Base-by-base conservation (phyloP, 2,329 filamentous ascomycete genomes). In the Colletotrichum gloeosporioides region DNA sequence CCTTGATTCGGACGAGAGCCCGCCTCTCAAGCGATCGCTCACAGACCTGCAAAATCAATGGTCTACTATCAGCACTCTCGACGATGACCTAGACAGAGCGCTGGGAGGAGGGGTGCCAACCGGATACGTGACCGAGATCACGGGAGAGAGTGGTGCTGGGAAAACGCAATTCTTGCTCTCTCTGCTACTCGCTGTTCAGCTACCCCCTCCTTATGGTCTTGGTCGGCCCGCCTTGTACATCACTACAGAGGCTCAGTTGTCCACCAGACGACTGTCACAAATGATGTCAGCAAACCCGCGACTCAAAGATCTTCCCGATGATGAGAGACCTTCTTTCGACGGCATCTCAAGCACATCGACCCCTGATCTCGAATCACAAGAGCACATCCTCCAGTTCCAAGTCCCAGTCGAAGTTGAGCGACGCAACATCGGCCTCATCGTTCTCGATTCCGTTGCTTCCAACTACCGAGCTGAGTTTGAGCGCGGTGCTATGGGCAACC, bases 401-500 rank as follows among this genome's bases (percentile, higher is more conserved):
- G 93, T 99, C 8, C 97, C 97, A 2, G 94, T 98, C 22, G 93
- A 96, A 32, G 92, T 98, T 25, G 87, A 91, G 78, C 92, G 95
- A 63, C 92, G 95, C 83, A 90, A 93, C 77, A 89, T 98, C 69
- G 95, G 96, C 3, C 90, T 99, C 2, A 86, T 99, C 2, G 90
- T 99, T 16, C 87, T 99, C 36, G 97, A 99, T 86, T 98, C 95
- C 7, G 94, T 99, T 32, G 96, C 97, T 1, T 96, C 97, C 76
- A 99, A 99, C 85, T 99, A 97, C 85, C 94, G 97, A 78, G 96
- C 95, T 66, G 96, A 99, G 84, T 97, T 96, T 80, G 94, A 96
- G 79, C 90, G 92, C 72, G 85, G 86, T 32, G 84, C 82, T 77
- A 80, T 83, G 77, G 86, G 86, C 64, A 83, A 83, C 69, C 83